Base-by-base conservation (phyloP, 148 eudicot genomes). In the Camellia granthamiana region DNA sequence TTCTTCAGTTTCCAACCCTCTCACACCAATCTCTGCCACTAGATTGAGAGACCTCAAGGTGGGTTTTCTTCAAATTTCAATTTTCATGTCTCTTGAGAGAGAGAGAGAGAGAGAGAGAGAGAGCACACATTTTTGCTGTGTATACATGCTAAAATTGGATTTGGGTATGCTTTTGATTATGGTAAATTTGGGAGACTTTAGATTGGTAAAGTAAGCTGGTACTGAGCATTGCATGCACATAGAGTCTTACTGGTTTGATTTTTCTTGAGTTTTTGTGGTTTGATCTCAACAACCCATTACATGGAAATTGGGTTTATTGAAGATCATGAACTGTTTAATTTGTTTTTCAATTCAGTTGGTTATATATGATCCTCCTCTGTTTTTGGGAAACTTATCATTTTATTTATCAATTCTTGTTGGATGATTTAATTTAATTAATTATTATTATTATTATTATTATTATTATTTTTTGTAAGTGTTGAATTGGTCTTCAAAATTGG, bases 1-100 rank as follows among this genome's bases (percentile, higher is more conserved):
- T 41, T 75, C n/a, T 8, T 52, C 38, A 49, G 2, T 51, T 16
- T 7, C 38, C 30, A 4, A 46, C 54, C 13, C 41, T 21, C 41
- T 51, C 21, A 49, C 18, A 3, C 60, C 1, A 12, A 21, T 76
- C 61, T 23, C 67, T 76, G 62, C 42, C 46, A 58, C 63, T 61
- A 51, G 73, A 59, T 49, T 81, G 66, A 44, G 41, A 58, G 63
- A 75, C 19, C 44, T 66, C 8, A n/a, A 81, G 63, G 62, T 76
- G 65, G 68, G 68, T 44, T 68, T 49, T 49, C 52, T 59, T 69
- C 12, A 3, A 74, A 5, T 63, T 58, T 79, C 5, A 15, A 21
- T 4, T 3, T 66, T n/a, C 49, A 75, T 46, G 42, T 8, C 2
- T 56, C 38, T 23, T 21, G 4, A 49, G 5, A 49, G 5, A 49